Percentiles rank a stretch among this genome's conserved stretches.
Evolutionary conservation across 345 rosid genomes (phyloP).

Genomic region (Eucalyptus regnans): DNA sequence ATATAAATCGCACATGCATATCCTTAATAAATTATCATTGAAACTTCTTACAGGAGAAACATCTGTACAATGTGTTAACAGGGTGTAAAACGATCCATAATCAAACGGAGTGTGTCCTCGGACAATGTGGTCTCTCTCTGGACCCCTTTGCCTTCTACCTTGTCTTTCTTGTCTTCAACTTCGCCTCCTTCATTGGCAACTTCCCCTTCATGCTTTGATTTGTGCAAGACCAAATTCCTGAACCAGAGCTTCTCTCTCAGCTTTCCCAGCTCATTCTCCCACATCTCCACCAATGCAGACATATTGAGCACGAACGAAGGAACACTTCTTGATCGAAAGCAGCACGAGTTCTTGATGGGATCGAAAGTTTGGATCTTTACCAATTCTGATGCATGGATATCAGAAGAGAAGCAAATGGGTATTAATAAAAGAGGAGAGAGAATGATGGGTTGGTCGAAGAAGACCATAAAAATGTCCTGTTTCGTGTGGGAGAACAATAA

Average conservation of each 20-base stretch:
- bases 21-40: background rate
- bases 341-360: background rate
- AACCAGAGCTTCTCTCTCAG: background rate
- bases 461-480: background rate
- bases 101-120: background rate
- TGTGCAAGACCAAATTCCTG: background rate
- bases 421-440: background rate
- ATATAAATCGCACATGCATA: background rate
- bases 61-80: background rate
- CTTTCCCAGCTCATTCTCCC: constrained; percentile 6
- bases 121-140: background rate
- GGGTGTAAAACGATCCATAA: background rate
- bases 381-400: background rate
- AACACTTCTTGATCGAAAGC: background rate
- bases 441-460: background rate
- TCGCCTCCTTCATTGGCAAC: background rate
- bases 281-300: constrained; percentile 35
- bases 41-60: background rate
- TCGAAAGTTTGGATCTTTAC: background rate
- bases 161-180: background rate
- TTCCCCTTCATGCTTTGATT: background rate
- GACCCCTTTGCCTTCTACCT: background rate
- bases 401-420: background rate
- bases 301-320: background rate
- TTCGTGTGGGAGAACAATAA: background rate